These are phyloP conservation scores for Pythium scleroteichum DNA, from an alignment of 352 stramenopile species.

Conservation along the genomic window DNA sequence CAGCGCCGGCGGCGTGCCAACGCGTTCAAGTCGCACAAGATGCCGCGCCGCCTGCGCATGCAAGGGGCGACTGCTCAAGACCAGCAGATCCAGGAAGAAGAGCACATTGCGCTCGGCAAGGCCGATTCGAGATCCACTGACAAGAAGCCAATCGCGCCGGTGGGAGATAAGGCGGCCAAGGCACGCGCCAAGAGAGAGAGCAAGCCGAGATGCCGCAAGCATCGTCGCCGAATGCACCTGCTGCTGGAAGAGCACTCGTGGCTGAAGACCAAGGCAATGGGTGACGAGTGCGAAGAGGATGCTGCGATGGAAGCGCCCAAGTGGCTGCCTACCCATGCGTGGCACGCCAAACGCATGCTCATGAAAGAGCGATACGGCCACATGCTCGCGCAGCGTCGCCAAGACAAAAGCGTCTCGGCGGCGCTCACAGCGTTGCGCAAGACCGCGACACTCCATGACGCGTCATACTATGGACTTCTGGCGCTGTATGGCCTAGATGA, in stretches of 20 bases:
- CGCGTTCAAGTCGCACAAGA: constrained; percentile 73
- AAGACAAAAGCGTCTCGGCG: constrained; percentile 69
- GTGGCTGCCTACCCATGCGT: constrained; percentile 70
- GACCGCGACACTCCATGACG: constrained; percentile 57
- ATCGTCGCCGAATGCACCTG: constrained; percentile 54
- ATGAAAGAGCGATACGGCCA: constrained; percentile 60
- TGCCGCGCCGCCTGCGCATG: constrained; percentile 64
- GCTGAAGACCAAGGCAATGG: constrained; percentile 7
- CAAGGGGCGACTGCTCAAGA: constrained; percentile 14
- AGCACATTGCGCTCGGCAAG: constrained; percentile 28
- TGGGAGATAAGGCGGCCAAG: constrained; percentile 1
- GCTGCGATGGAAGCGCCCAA: constrained; percentile 21
- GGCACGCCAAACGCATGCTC: constrained; percentile 77
- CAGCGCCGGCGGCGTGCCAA: constrained; percentile 73
- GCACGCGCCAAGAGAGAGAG: constrained; percentile 4
- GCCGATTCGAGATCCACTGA: neutral
- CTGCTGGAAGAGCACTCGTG: constrained; percentile 43
- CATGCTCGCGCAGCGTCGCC: constrained; percentile 41
- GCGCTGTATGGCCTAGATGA: constrained; percentile 63
- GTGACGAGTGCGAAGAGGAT: neutral
- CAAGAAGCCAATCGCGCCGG: neutral
- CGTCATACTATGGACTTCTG: constrained; percentile 65
- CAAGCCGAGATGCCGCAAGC: constrained; percentile 52
- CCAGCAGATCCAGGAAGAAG: constrained; percentile 4
- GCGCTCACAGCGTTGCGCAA: constrained; percentile 54